Base-by-base conservation (phyloP, 2,329 filamentous ascomycete species). In the Fusarium ambrosium region DNA sequence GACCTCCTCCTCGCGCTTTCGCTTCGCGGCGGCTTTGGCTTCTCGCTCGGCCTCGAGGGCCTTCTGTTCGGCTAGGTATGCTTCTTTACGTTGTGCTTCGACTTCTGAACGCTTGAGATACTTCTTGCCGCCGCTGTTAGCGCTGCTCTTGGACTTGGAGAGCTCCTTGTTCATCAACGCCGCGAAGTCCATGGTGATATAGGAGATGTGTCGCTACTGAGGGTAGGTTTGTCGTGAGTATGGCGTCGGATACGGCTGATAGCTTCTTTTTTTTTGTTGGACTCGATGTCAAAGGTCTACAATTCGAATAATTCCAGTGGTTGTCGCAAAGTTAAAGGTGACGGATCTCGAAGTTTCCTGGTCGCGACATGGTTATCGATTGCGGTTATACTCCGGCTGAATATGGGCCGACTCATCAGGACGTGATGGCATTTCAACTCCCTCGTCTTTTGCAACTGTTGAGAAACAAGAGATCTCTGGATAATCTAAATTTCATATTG, bases 91-190 rank as follows among this genome's bases (percentile, higher is more conserved):
- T 79, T 94, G 91, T 63, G 93, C 93, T 87, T 99, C 97, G 76
- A 95, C 82, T 76, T 99, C 96, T 75, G 93, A 92, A 75, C 95
- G 94, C 78, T 94, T 95, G 73, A 94, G 85, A 82, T 95, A 98
- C 84, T 97, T 98, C 79, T 93, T 92, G 43, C 83, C 79, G 18
- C 85, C 82, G 39, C 83, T 73, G 62, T 85, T 77, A 41, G 84
- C 76, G 48, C 84, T 76, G 64, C 89, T 85, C 83, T 94, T 94
- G 77, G 92, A 88, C 83, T 97, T 97, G 79, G 94, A 91, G 80
- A 99, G 97, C 84, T 98, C 95, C 81, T 95, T 93, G 79, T 94
- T 92, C 94, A 99, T 97, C 58, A 99, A 87, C 39, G 95, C 91
- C 71, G 95, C 95, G 86, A 99, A 99, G 84, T 99, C 95, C 97